Evolutionary conservation across 2,329 filamentous ascomycete species (phyloP).

Genomic region (Elsinoe batatas): DNA sequence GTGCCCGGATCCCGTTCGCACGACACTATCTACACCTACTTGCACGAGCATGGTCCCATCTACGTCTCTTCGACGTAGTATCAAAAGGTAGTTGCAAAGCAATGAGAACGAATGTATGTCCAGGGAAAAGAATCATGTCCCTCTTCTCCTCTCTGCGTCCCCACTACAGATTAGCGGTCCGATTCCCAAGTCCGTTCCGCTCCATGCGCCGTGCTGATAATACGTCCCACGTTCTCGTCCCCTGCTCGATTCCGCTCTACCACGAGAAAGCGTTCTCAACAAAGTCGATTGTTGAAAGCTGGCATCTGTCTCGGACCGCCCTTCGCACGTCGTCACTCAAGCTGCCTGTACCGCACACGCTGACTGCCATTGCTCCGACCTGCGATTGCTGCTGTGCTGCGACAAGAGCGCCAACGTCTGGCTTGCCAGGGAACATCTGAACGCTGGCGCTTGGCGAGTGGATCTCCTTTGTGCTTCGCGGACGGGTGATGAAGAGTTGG

Average conservation of each 20-base stretch:
- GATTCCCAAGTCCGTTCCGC: neutral
- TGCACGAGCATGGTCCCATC: constrained; percentile 9
- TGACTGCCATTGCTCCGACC: constrained; percentile 79
- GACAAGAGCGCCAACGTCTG: constrained; percentile 70
- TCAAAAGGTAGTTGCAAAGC: neutral
- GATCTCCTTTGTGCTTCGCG: constrained; percentile 73
- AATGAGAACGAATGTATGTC: constrained; percentile 8
- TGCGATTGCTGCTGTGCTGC: constrained; percentile 72
- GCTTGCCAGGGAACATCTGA: constrained; percentile 84
- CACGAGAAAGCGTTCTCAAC: constrained; percentile 68
- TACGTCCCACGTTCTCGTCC: neutral
- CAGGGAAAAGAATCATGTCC: neutral
- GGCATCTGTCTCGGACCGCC: constrained; percentile 55
- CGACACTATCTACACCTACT: constrained; percentile 1
- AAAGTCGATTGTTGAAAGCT: constrained; percentile 61
- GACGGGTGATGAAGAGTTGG: constrained; percentile 81
- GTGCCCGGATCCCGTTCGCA: neutral
- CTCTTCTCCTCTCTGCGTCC: neutral
- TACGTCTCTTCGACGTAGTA: constrained; percentile 1
- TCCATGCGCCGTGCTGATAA: neutral
- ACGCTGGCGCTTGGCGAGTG: constrained; percentile 67
- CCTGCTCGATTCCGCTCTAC: constrained; percentile 27
- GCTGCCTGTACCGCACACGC: constrained; percentile 64
- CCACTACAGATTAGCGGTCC: constrained; percentile 3
- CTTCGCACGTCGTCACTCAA: constrained; percentile 65